Base-by-base conservation (phyloP, 2,329 filamentous ascomycete genomes). In the Daldinia sp. region DNA sequence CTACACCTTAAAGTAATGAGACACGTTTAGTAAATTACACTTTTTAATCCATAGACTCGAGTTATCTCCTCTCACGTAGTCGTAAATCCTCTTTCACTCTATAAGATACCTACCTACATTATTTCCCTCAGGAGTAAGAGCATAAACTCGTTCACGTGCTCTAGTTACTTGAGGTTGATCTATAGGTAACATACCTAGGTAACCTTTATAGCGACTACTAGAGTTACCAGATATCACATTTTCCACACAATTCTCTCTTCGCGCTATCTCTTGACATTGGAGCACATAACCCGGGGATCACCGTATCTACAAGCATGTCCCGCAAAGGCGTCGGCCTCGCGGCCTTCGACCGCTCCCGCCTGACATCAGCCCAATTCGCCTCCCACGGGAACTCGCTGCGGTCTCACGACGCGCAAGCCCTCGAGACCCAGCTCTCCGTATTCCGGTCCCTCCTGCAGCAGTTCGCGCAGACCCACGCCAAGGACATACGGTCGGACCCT, bases 381-480 rank as follows among this genome's bases (percentile, higher is more conserved):
- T 91, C 89, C 28, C 95, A 98, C 85, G 96, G 96, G 78, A 92
- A 90, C 69, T 90, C 88, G 57, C 90, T 99, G n/a, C 93, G 94
- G 71, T 92, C 88, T 65, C 90, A 89, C 74, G 95, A 98, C 81
- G 89, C 93, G 54, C 88, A 90, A 73, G 95, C 94, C 18, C 90
- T 99, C 74, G 91, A 93, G 76, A 97, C 94, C 41, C 96, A 99
- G 79, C 91, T 99, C 69, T 91, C 94, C 72, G 94, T 98, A 77
- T 99, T 99, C 86, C 94, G 97, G 77, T 96, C 93, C 18, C 87
- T 98, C 10, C 89, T 99, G 5, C 94, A 98, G 82, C 94, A 97
- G 81, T 99, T 99, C 81, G 93, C 94, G 50, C 88, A 95, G 77
- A 97, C 95, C 56, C 96, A 99, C 85, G 93, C 92, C 74, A 94